Conservation (phyloP, 2,329 filamentous ascomycete genomes). For the Hypoxylon sp. region DNA sequence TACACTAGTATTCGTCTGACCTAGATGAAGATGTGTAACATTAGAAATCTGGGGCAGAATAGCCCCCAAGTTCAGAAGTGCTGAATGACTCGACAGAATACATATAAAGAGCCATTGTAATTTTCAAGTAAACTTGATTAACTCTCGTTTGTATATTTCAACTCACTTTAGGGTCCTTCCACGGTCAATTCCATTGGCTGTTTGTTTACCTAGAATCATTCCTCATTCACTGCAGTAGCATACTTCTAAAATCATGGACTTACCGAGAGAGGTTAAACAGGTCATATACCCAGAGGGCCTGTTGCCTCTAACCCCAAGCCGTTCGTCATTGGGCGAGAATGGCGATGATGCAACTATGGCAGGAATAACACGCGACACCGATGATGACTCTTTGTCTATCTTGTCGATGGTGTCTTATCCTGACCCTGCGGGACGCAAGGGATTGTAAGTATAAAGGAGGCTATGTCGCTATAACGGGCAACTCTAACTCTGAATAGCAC, state of each 20-base stretch:
- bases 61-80: constrained; percentile 14
- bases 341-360: constrained; percentile 26
- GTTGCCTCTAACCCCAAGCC: constrained; percentile 8
- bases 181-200: background rate
- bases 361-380: constrained; percentile 13
- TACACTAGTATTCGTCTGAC: constrained; percentile 9
- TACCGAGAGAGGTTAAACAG: constrained; percentile 14
- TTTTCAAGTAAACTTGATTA: background rate
- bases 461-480: background rate
- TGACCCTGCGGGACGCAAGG: constrained; percentile 27
- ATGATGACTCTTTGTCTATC: constrained; percentile 33
- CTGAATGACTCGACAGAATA: constrained; percentile 14
- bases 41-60: background rate
- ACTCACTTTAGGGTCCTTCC: background rate
- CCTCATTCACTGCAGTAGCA: background rate
- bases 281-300: constrained; percentile 9
- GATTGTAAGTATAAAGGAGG: constrained; percentile 28
- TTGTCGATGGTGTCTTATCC: constrained; percentile 34
- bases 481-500: constrained; percentile 25
- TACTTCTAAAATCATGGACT: constrained; percentile 17
- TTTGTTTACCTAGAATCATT: background rate
- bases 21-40: constrained; percentile 9
- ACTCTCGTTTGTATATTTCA: constrained; percentile 1
- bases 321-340: constrained; percentile 25
- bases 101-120: constrained; percentile 19